Conservation (phyloP, 2,329 filamentous ascomycete genomes). For the Trichoderma sp. region DNA sequence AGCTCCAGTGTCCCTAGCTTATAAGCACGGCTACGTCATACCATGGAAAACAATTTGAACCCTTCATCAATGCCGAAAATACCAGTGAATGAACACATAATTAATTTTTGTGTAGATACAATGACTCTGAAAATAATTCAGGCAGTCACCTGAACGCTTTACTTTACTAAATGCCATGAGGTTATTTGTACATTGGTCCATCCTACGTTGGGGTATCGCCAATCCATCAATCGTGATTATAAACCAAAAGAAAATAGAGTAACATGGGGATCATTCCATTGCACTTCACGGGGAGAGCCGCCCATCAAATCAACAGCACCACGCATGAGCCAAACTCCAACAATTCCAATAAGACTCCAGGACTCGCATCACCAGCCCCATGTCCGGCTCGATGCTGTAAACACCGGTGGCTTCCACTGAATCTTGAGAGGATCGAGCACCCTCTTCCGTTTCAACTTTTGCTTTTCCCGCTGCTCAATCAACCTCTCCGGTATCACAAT, state of each 20-base stretch:
- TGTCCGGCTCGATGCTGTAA: constrained; percentile 82
- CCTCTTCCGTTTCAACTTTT: constrained; percentile 72
- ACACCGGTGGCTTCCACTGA: constrained; percentile 95
- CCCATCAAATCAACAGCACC: neutral
- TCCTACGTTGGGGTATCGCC: neutral
- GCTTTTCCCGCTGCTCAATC: constrained; percentile 74
- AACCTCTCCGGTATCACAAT: constrained; percentile 86
- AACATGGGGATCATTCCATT: neutral
- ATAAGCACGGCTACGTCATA: neutral
- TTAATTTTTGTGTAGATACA: neutral
- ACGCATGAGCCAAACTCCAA: neutral
- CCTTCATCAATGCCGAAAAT: too few relatives aligned
- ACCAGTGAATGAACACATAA: neutral
- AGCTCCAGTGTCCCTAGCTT: neutral
- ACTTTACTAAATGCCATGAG: neutral
- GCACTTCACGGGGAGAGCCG: neutral
- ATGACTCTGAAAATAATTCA: neutral
- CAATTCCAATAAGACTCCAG: neutral
- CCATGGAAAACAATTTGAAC: neutral
- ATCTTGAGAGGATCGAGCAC: constrained; percentile 74
- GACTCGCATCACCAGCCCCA: constrained; percentile 76
- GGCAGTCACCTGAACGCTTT: neutral
- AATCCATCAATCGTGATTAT: neutral
- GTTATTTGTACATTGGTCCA: neutral
- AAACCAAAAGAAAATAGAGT: neutral